Evolutionary conservation across 176 grass and related monocot genomes (phyloP), one percentile per base, ranked within the genome.

Genomic region (Melocanna baccifera): DNA sequence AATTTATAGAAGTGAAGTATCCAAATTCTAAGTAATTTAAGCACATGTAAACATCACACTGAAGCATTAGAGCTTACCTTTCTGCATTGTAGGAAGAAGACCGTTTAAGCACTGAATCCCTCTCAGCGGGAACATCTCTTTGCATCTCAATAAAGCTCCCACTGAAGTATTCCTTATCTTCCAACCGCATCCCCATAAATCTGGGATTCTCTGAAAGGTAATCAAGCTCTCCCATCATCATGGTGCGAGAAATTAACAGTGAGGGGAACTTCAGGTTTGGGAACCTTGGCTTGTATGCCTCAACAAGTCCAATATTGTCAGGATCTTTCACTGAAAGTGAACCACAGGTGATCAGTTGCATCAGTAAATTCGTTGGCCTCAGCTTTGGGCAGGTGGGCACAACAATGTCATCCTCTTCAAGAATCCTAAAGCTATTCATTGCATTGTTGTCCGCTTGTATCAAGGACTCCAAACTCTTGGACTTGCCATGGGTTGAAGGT

Each of bases 121-220:
- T 87, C 79, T 95, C 89, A 59, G 67, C 57, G 3, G 91, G 76
- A 81, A 81, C 80, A 0, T 95, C 91, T 75, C 83, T 90, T 57
- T 87, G 81, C 75, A 67, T 89, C 69, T 99, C 96, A 12, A 99
- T 85, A 69, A 99, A 76, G 86, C 93, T 94, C 37, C 93, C 93
- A 59, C 96, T 96, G 63, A 99, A 96, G 63, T 91, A 96, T 30
- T 99, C 96, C 77, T 96, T 99, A 30, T 99, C 93, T 86, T 99
- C 96, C 1, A 92, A 34, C 46, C 68, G 77, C 19, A 89, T 61
- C 19, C 91, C 86, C 62, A 88, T 84, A 13, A 91, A 69, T 67
- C 89, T 86, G 3, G 79, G 78, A 74, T 92, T 74, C 39, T 99
- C 88, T 20, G 93, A 90, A 32, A 88, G 86, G 83, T 87, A 90